Percentiles rank a stretch among this genome's conserved stretches.
phyloP scores from a whole-genome alignment of 495 filamentous ascomycete species.

The Aspergillus bertholletiae region DNA sequence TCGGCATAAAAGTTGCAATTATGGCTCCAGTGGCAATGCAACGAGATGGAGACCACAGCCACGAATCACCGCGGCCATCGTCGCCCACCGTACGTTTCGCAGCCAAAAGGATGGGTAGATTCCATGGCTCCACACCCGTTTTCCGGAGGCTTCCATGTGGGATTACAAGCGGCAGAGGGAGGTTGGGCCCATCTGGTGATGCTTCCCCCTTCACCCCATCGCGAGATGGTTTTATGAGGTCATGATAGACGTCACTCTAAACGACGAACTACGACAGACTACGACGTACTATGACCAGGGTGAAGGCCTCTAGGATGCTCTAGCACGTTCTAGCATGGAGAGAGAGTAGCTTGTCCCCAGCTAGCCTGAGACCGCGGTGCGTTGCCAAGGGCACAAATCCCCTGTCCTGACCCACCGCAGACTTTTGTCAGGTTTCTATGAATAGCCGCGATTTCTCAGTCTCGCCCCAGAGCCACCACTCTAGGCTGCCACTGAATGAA shows the following conservation, averaged over 20 bases:
- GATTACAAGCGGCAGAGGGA: not conserved
- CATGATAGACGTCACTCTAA: not conserved
- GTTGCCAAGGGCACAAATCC: not conserved
- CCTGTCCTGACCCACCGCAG: not conserved
- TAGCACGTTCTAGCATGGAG: not conserved
- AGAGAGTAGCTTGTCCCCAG: not conserved
- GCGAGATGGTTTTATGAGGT: not conserved
- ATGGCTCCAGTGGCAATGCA: not conserved
- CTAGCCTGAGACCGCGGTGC: not conserved
- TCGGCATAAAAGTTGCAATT: not conserved
- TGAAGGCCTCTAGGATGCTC: not conserved
- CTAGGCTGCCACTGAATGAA: not conserved
- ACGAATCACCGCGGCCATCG: not conserved
- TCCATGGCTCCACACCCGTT: not conserved
- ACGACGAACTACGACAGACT: not conserved
- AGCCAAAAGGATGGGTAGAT: not conserved
- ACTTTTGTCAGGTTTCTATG: not conserved
- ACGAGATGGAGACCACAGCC: not conserved
- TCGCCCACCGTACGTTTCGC: not conserved
- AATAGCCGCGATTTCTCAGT: not conserved
- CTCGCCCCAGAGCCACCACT: not conserved
- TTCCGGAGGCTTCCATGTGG: not conserved
- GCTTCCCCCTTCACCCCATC: not conserved
- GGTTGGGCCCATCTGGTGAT: not conserved
- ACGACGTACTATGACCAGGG: too few species aligned